Evolutionary conservation across 2,329 filamentous ascomycete species (phyloP).

Genomic region (Lasiodiplodia citricola): DNA sequence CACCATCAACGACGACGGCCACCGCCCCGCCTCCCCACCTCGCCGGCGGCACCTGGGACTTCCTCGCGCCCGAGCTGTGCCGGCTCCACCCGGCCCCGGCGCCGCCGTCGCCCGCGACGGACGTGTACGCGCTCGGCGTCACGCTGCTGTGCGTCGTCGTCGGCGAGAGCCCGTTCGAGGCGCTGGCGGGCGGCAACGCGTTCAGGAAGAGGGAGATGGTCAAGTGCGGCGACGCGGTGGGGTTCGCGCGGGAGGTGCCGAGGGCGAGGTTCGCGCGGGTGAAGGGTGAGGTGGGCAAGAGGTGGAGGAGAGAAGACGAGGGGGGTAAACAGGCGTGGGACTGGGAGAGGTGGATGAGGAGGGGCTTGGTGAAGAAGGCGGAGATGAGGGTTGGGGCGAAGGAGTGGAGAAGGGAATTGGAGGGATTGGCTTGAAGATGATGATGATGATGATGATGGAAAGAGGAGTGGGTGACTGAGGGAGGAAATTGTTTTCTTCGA

Average conservation of each 20-base stretch:
- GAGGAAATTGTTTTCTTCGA: not conserved
- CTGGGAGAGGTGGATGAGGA: constrained; percentile 43
- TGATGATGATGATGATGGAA: too few species aligned
- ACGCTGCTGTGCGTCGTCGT: constrained; percentile 51
- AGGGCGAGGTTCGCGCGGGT: constrained; percentile 37
- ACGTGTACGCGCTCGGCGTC: constrained; percentile 53
- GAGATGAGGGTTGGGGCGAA: constrained; percentile 40
- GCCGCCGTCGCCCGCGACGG: constrained; percentile 40
- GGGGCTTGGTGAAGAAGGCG: constrained; percentile 42
- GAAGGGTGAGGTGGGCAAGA: constrained; percentile 27
- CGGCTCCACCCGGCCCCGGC: constrained; percentile 34
- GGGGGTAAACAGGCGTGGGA: constrained; percentile 33
- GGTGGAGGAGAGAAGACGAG: constrained; percentile 32
- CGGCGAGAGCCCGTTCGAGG: constrained; percentile 49
- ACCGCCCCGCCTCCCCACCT: constrained; percentile 35
- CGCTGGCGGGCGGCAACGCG: constrained; percentile 44
- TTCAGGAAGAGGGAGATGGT: constrained; percentile 52
- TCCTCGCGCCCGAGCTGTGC: constrained; percentile 47
- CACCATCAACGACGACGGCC: constrained; percentile 25
- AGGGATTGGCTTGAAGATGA: not conserved
- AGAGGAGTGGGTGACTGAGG: not conserved
- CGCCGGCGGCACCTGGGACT: constrained; percentile 55
- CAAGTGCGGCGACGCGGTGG: constrained; percentile 49
- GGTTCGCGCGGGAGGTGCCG: constrained; percentile 39
- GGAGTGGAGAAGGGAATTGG: constrained; percentile 37